These are phyloP conservation scores for Xerocomus brunneocitrinus DNA, from an alignment of 768 basidiomycete genomes.

Conservation along the genomic window DNA sequence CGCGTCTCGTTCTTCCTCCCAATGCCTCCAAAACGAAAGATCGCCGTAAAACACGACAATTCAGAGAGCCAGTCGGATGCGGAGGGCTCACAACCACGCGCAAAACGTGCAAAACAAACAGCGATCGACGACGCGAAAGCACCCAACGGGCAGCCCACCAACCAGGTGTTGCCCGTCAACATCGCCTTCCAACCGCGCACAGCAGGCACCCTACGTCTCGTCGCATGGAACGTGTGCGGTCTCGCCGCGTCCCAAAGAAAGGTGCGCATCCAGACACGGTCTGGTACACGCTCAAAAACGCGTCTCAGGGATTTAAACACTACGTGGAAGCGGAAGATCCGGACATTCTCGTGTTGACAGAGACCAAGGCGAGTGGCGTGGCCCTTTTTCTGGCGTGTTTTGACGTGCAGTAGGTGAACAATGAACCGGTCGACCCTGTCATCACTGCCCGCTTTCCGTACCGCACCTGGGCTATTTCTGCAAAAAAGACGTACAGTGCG, in stretches of 20 bases:
- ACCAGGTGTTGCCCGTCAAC: slow-evolving; percentile 62
- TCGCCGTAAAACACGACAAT: slow-evolving; percentile 33
- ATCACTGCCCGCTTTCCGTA: slow-evolving; percentile 61
- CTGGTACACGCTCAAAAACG: neutral
- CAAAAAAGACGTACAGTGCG: slow-evolving; percentile 76
- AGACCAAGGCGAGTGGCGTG: slow-evolving; percentile 61
- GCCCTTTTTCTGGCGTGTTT: slow-evolving; percentile 4
- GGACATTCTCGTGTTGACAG: slow-evolving; percentile 78
- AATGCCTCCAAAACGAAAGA: slow-evolving; percentile 32
- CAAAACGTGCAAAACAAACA: slow-evolving; percentile 27
- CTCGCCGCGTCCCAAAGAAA: slow-evolving; percentile 74
- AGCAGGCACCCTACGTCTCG: slow-evolving; percentile 49
- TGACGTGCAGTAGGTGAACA: slow-evolving; percentile 53
- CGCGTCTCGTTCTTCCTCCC: neutral
- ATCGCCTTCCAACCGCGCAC: slow-evolving; percentile 53
- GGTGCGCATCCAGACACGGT: slow-evolving; percentile 34
- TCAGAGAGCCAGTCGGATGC: slow-evolving; percentile 27
- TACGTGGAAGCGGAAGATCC: slow-evolving; percentile 87
- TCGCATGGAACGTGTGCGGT: slow-evolving; percentile 80
- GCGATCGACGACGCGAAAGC: slow-evolving; percentile 17
- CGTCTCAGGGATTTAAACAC: slow-evolving; percentile 65
- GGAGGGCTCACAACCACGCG: slow-evolving; percentile 24
- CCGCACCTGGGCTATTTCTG: slow-evolving; percentile 71
- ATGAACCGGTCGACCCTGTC: slow-evolving; percentile 55
- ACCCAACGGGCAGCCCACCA: slow-evolving; percentile 60